Evolutionary conservation across 2,329 filamentous ascomycete species (phyloP), one percentile per base, ranked within the genome.

Genomic region (Clarireedia monteithiana): DNA sequence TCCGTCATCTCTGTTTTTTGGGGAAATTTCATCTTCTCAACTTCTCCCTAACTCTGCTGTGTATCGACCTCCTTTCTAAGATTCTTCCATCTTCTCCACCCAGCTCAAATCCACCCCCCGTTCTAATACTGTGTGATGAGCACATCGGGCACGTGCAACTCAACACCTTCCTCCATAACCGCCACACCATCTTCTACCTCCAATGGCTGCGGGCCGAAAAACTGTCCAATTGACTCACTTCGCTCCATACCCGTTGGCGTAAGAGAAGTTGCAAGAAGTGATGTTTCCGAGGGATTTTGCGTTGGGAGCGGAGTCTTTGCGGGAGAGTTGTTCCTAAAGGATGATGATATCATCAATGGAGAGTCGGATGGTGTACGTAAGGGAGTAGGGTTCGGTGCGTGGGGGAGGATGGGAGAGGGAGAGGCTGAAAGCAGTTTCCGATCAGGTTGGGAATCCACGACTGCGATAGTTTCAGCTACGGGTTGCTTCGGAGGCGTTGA

Each of bases 131-230:
- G 62, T 6, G 71, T 74, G 40, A 77, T 65, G 5, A 54, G 42
- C 20, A 77, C 60, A 63, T 79, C 76, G 3, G 75, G 69, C 30
- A 73, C 65, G 17, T 76, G 74, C 34, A 73, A 68, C 59, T 75
- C 74, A 15, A 81, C 74, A 45, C 75, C 77, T 64, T 83, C 80
- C 63, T 84, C 80, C 3, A 77, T 76, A 26, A 84, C 66, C 1
- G 80, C 79, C 4, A 84, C 71, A 2, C 80, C 81, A 15, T 75
- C 73, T 4, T 73, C 70, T 1, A 82, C 75, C 30, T 76, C 73
- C 2, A 80, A 65, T 42, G 73, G 71, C 24, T 74, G 71, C 38
- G 71, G 67, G 4, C 70, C 70, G 58, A 73, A 73, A 14, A 55
- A 58, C 2, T 67, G 68, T 40, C 69, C 64, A 26, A 61, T 53